Evolutionary conservation across 2,329 filamentous ascomycete species (phyloP), one percentile per base, ranked within the genome.

Genomic region (Nothopassalora personata): DNA sequence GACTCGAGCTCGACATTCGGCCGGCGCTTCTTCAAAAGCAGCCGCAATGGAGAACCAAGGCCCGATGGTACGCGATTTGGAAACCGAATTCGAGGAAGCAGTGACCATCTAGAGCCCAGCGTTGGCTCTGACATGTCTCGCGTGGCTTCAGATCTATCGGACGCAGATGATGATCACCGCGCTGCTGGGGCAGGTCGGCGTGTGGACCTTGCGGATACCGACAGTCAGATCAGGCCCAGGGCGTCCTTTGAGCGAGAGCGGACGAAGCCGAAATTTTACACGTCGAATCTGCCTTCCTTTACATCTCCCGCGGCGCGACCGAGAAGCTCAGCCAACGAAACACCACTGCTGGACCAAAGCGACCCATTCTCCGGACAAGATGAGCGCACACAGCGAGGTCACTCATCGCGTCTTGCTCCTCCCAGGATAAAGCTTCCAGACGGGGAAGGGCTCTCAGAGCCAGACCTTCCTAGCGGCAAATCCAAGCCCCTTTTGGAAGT

Each of bases 21-120:
- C 46, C 85, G 87, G 6, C 60, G 66, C 10, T 86, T 96, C 51
- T 88, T 96, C 74, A 93, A 91, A 74, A 87, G 86, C 2, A 83
- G 85, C 53, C 81, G 88, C 57, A 85, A 93, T 62, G 89, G 90
- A 61, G 88, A 84, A 31, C 83, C 95, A 2, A 81, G 83, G n/a
- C 80, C 79, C 61, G 85, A 87, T 66, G 80, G 86, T 7, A 81
- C 83, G 0, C 83, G 82, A 66, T 80, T 87, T 34, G 82, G 83
- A 15, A 83, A 85, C 53, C 77, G 83, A 47, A 81, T 87, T 23
- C 78, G 85, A 72, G 82, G 80, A 27, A 60, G 61, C 64, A 83
- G 81, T 66, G 85, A 87, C 33, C 69, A 73, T 33, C 67, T 65
- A 52, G 75, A 77, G 36, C 18, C 64, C 77, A 75, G 58, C 71